phyloP scores from a whole-genome alignment of 169 alveolate species.

The Perkinsus olseni region DNA sequence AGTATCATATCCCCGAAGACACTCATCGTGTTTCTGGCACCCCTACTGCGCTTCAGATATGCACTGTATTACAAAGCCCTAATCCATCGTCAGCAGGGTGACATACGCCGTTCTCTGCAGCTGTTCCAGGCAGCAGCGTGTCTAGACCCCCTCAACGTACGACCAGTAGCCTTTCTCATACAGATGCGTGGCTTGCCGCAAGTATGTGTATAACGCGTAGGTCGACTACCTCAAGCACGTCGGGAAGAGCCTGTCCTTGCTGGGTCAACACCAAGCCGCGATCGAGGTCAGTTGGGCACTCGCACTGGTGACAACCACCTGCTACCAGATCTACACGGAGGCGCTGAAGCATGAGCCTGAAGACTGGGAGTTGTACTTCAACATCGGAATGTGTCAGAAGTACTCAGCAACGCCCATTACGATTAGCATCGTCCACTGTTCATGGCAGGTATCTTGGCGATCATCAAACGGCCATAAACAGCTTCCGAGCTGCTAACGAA shows the following conservation, averaged over 20 bases:
- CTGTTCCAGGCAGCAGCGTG: slow-evolving; percentile 43
- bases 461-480: slow-evolving; percentile 46
- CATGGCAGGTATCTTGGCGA: neutral
- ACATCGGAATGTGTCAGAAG: slow-evolving; percentile 59
- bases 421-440: neutral
- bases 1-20: slow-evolving; percentile 19
- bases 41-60: neutral
- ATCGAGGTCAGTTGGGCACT: slow-evolving; percentile 39
- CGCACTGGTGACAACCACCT: neutral
- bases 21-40: neutral
- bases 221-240: slow-evolving; percentile 56
- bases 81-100: slow-evolving; percentile 49
- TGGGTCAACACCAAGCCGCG: slow-evolving; percentile 59
- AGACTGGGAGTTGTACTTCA: slow-evolving; percentile 69
- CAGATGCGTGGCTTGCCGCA: slow-evolving; percentile 32
- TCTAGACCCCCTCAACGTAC: neutral
- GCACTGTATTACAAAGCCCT: slow-evolving; percentile 50
- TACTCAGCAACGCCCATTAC: slow-evolving; percentile 35
- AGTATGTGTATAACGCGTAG: neutral
- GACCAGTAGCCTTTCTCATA: neutral
- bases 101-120: slow-evolving; percentile 48
- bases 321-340: slow-evolving; percentile 35
- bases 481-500: slow-evolving; percentile 47
- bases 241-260: slow-evolving; percentile 44
- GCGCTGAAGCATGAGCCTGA: slow-evolving; percentile 49